Evolutionary conservation across 805 yeast species (phyloP).

Genomic region (Wickerhamiella cacticola): DNA sequence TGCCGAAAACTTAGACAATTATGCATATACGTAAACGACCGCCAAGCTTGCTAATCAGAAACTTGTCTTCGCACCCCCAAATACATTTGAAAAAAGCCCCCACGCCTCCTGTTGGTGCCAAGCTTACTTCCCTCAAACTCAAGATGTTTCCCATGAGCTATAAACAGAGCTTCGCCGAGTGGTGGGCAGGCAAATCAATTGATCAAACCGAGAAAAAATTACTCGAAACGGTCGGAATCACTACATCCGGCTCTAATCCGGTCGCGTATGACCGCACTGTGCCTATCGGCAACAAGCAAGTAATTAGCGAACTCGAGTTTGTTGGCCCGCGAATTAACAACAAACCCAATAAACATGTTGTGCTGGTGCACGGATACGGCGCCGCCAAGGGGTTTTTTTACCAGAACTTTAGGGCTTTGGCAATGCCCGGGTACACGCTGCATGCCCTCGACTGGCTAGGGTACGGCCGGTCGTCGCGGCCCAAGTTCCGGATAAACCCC

Average conservation of each 20-base stretch:
- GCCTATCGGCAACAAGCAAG: constrained; percentile 24
- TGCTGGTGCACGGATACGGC: constrained; percentile 85
- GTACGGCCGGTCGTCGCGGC: constrained; percentile 80
- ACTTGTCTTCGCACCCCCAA: background rate
- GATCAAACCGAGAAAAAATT: constrained; percentile 38
- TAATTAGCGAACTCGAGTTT: constrained; percentile 67
- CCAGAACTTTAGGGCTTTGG: constrained; percentile 48
- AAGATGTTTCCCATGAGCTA: constrained; percentile 30
- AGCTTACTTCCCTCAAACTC: constrained; percentile 23
- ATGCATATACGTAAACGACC: background rate
- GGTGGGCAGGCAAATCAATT: constrained; percentile 32
- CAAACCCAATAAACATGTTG: constrained; percentile 39
- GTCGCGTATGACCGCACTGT: constrained; percentile 32
- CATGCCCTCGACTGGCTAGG: constrained; percentile 86
- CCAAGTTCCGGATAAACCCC: constrained; percentile 37
- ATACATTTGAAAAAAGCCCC: constrained; percentile 17
- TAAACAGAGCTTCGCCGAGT: constrained; percentile 33
- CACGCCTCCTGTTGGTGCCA: constrained; percentile 30
- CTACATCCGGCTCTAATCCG: constrained; percentile 21
- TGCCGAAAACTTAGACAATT: no score
- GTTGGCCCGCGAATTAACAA: constrained; percentile 17
- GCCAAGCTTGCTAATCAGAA: background rate
- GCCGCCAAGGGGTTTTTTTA: constrained; percentile 78
- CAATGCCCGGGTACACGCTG: constrained; percentile 44
- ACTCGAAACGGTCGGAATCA: constrained; percentile 44